Evolutionary conservation across 768 basidiomycete genomes (phyloP).

Genomic region (Floccularia luteovirens): DNA sequence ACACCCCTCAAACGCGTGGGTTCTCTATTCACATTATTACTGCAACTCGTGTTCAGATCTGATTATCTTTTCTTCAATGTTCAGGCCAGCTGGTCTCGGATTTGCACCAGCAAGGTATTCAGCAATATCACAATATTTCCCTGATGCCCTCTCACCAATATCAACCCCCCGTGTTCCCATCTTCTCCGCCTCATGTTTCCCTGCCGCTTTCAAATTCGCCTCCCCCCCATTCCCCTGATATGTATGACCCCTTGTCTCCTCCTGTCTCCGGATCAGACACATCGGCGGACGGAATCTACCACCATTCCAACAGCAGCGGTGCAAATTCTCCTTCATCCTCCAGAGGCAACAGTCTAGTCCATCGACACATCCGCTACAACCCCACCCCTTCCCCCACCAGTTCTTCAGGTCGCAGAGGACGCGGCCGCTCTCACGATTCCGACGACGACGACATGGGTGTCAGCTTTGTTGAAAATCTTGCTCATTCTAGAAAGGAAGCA

Average conservation of each 20-base stretch:
- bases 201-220: constrained; percentile 63
- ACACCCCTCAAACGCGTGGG: constrained; percentile 64
- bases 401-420: constrained; percentile 62
- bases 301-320: constrained; percentile 71
- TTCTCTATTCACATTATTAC: constrained; percentile 27
- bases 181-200: constrained; percentile 60
- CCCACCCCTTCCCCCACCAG: constrained; percentile 78
- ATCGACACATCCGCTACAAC: constrained; percentile 69
- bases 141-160: constrained; percentile 67
- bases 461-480: constrained; percentile 61
- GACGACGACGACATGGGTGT: constrained; percentile 76
- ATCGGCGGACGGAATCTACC: constrained; percentile 76
- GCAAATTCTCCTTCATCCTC: constrained; percentile 76
- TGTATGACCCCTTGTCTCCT: constrained; percentile 81
- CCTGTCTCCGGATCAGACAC: constrained; percentile 87
- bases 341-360: constrained; percentile 68
- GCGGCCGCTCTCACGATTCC: constrained; percentile 69
- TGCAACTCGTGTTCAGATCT: constrained; percentile 55
- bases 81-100: constrained; percentile 62
- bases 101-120: constrained; percentile 44
- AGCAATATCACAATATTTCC: constrained; percentile 49
- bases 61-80: constrained; percentile 48
- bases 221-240: constrained; percentile 69
- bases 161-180: constrained; percentile 49
- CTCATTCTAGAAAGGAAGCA: constrained; percentile 75